These are phyloP conservation scores for Claviceps paspali DNA, from an alignment of 2,329 filamentous ascomycete genomes.

Conservation along the genomic window DNA sequence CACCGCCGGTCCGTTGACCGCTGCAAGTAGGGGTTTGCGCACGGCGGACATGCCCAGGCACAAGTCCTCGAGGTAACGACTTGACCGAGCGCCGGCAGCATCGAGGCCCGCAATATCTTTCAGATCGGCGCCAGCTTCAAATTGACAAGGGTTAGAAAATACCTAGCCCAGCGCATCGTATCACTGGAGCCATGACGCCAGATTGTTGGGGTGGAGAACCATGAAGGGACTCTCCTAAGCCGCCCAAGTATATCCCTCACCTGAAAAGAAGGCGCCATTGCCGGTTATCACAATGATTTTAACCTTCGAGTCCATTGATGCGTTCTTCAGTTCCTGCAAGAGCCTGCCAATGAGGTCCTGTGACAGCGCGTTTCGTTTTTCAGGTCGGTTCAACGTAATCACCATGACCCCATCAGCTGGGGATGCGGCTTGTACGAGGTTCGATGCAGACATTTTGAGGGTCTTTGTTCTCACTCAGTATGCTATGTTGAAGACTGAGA, in stretches of 20 bases:
- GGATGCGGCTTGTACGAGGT: conserved; percentile 10
- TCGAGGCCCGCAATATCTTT: conserved; percentile 20
- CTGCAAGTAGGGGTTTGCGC: conserved; percentile 32
- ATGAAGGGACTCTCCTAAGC: not conserved
- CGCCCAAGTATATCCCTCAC: conserved; percentile 5
- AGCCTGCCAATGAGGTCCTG: conserved; percentile 32
- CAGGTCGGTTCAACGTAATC: conserved; percentile 36
- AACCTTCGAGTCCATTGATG: conserved; percentile 12
- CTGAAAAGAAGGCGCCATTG: conserved; percentile 13
- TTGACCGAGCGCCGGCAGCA: conserved; percentile 16
- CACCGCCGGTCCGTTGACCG: conserved; percentile 34
- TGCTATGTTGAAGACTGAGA: not conserved
- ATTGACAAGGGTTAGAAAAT: not conserved
- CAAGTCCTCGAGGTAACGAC: conserved; percentile 26
- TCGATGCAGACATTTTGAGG: conserved; percentile 7
- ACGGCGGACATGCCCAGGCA: conserved; percentile 18
- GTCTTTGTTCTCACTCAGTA: not conserved
- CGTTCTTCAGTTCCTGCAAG: conserved; percentile 13
- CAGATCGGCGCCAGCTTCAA: conserved; percentile 21
- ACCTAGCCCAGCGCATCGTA: not conserved
- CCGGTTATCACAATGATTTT: conserved; percentile 24
- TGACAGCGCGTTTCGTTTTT: conserved; percentile 44
- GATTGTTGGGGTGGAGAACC: conserved; percentile 1
- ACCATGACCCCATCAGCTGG: conserved; percentile 24
- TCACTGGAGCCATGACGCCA: conserved; percentile 3